Conservation (phyloP, 306 rosid genomes). For the Sindora glabra region DNA sequence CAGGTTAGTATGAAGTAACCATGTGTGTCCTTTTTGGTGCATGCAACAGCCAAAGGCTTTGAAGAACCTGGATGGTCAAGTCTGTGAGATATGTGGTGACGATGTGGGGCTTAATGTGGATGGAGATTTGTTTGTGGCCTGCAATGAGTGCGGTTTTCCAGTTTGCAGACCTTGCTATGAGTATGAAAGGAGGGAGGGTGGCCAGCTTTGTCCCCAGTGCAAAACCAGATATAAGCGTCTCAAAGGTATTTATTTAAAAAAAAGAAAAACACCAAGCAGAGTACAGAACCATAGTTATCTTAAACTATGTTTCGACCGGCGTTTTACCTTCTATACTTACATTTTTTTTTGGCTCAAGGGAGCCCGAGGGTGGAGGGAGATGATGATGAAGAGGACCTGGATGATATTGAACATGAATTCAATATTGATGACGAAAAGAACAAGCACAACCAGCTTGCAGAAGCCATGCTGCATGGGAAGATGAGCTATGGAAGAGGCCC, state of each 20-base stretch:
- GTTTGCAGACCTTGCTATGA: constrained; percentile 93
- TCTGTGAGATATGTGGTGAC: constrained; percentile 96
- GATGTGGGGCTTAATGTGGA: constrained; percentile 83
- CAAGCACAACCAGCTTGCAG: constrained; percentile 50
- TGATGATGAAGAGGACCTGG: constrained; percentile 86
- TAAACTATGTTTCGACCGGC: no score
- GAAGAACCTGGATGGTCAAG: constrained; percentile 94
- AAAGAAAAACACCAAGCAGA: no score
- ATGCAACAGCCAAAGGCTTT: constrained; percentile 89
- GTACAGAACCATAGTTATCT: no score
- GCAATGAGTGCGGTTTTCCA: constrained; percentile 96
- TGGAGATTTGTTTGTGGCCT: constrained; percentile 91
- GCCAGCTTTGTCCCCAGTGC: constrained; percentile 91
- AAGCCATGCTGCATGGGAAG: constrained; percentile 92
- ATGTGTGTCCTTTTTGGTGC: constrained; percentile 20
- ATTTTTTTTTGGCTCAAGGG: constrained; percentile 31
- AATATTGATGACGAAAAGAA: constrained; percentile 31
- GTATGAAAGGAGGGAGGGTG: constrained; percentile 87
- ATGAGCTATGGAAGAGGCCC: constrained; percentile 77
- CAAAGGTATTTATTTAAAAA: no score
- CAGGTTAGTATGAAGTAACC: neutral
- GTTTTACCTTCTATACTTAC: no score
- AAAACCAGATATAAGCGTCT: constrained; percentile 90
- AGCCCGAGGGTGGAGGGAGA: constrained; percentile 96
- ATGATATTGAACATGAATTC: constrained; percentile 76